A percentile compares a stretch with the other conserved stretches of the same genome.
phyloP scores from a whole-genome alignment of 2,329 filamentous ascomycete genomes.

The Aspergillus transmontanensis region DNA sequence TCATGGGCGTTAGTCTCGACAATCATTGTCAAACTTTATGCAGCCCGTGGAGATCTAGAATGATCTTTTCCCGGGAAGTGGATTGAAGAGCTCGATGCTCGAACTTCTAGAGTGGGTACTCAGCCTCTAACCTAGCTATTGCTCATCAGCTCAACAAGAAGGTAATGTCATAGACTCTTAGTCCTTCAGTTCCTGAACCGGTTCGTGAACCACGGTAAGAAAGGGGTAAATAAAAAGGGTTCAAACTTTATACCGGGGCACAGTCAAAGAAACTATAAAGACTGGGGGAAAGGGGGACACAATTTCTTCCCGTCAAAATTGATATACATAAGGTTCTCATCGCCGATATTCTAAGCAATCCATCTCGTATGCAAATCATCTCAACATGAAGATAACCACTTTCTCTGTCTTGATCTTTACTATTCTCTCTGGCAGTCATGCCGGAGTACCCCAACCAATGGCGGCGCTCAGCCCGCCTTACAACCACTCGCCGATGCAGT shows the following conservation, averaged over 20 bases:
- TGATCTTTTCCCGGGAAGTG: background rate
- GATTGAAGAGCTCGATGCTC: background rate
- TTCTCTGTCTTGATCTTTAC: background rate
- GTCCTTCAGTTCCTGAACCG: background rate
- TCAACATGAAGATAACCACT: background rate
- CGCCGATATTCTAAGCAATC: background rate
- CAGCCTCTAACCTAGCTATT: background rate
- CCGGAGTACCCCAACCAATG: background rate
- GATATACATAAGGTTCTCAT: background rate
- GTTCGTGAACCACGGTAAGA: background rate
- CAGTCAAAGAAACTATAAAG: background rate
- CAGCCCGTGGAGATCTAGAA: background rate
- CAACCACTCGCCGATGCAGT: too few species aligned
- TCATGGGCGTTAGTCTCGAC: background rate
- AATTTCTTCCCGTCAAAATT: background rate
- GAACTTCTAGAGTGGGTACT: background rate
- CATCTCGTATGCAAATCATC: background rate
- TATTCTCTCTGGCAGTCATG: background rate
- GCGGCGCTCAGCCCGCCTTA: background rate
- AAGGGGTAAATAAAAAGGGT: background rate
- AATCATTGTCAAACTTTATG: background rate
- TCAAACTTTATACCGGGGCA: background rate
- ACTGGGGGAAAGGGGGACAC: too few species aligned
- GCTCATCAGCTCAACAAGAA: background rate
- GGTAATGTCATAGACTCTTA: background rate